Evolutionary conservation across 2,329 filamentous ascomycete genomes (phyloP), one percentile per base, ranked within the genome.

Genomic region (Hansfordia pulvinata): DNA sequence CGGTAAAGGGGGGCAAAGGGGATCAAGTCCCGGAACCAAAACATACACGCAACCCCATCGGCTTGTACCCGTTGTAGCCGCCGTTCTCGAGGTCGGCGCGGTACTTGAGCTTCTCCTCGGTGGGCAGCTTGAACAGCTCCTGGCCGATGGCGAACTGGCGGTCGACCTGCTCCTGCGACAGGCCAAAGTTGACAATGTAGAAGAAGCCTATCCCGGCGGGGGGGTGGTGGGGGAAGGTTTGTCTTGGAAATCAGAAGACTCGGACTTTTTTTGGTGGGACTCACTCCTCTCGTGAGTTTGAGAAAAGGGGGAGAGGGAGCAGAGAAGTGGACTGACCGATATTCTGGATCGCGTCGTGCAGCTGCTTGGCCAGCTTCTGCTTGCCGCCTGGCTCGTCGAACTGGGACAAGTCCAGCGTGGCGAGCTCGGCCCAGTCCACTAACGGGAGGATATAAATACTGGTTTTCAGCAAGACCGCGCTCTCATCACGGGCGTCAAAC

Each of bases 131-230:
- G 38, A 74, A 75, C 34, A 76, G 61, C 19, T 64, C 54, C 30
- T 68, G 66, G 2, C 62, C 70, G 3, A 76, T 58, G 9, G 69
- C 66, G 34, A 75, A 76, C 35, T 76, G 70, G 5, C 56, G 52
- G 35, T 76, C 62, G 2, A 76, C 58, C 40, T 71, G 54, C 24
- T 72, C 67, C 41, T 75, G 67, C 1, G 49, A 52, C n/a, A 76
- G 54, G 17, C 69, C 69, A 33, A 68, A 75, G 46, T 75, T 72
- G 31, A 62, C 64, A 12, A 76, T 62, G 33, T 75, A 74, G 49
- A 76, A 76, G 50, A 76, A 69, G 1, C 69, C 65, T 42, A 19
- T 26, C n/a, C 15, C n/a, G n/a, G n/a, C n/a, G n/a, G n/a, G n/a
- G n/a, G n/a, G n/a, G n/a, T n/a, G n/a, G n/a, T n/a, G n/a, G n/a